Evolutionary conservation across 2,329 filamentous ascomycete species (phyloP).

Genomic region (Colletotrichum camelliae): DNA sequence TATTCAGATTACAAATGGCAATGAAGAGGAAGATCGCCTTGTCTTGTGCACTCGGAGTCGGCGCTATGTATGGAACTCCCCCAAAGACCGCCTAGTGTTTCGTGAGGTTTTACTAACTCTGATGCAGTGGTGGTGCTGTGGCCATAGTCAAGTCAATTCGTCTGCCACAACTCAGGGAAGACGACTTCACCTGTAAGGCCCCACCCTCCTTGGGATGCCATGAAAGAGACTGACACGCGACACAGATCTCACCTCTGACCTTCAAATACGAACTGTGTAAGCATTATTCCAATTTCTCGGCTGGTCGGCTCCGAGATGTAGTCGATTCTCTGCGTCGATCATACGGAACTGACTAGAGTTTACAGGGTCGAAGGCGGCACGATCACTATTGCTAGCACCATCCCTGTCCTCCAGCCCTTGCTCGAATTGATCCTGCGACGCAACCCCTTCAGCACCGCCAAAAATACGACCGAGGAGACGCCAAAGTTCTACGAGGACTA

Average conservation of each 20-base stretch:
- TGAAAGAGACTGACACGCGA: neutral
- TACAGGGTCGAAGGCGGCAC: constrained; percentile 35
- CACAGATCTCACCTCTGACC: constrained; percentile 40
- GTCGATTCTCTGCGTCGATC: neutral
- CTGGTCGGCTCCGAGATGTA: neutral
- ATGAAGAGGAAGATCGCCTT: constrained; percentile 45
- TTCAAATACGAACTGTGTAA: constrained; percentile 51
- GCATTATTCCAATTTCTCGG: neutral
- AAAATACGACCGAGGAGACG: neutral
- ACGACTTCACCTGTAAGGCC: constrained; percentile 28
- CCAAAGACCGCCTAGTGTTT: neutral
- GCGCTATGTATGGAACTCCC: constrained; percentile 33
- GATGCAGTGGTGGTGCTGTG: constrained; percentile 22
- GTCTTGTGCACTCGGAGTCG: constrained; percentile 40
- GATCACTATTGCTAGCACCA: constrained; percentile 39
- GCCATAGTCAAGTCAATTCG: constrained; percentile 39
- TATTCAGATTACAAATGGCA: constrained; percentile 41
- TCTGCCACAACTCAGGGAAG: constrained; percentile 31
- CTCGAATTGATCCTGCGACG: neutral
- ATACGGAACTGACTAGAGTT: neutral
- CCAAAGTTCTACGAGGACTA: neutral
- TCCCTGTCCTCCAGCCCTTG: constrained; percentile 38
- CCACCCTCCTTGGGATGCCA: neutral
- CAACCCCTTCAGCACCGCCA: neutral
- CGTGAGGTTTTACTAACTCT: neutral